phyloP scores from a whole-genome alignment of 1,284 basidiomycete species.

The Heterobasidion occidentale region DNA sequence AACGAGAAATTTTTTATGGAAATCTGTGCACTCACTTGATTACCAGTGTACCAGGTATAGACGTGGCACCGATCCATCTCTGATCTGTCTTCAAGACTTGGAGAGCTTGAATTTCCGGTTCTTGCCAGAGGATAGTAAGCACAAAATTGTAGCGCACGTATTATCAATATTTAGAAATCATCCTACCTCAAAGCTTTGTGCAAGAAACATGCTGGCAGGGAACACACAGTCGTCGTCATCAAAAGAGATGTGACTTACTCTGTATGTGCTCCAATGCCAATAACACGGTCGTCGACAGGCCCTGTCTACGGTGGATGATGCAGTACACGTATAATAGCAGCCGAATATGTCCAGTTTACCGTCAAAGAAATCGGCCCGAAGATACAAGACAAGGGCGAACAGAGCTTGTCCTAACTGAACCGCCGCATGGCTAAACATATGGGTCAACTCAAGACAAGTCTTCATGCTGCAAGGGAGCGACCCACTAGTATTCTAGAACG shows the following conservation, averaged over 20 bases:
- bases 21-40: constrained; percentile 48
- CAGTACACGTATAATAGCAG: constrained; percentile 76
- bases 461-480: constrained; percentile 1
- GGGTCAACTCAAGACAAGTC: neutral
- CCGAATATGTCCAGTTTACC: constrained; percentile 60
- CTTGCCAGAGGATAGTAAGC: constrained; percentile 83
- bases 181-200: constrained; percentile 45
- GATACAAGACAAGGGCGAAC: constrained; percentile 74
- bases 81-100: constrained; percentile 47
- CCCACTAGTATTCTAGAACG: constrained; percentile 60
- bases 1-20: neutral
- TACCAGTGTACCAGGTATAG: constrained; percentile 48
- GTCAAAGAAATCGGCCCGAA: constrained; percentile 72
- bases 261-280: constrained; percentile 78
- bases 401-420: constrained; percentile 65
- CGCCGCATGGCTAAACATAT: constrained; percentile 48
- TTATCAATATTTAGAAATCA: neutral
- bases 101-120: constrained; percentile 46
- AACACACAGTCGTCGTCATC: neutral
- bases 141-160: constrained; percentile 35
- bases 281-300: constrained; percentile 48
- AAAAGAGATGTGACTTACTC: constrained; percentile 36
- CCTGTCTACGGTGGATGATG: constrained; percentile 76
- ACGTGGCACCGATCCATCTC: constrained; percentile 49
- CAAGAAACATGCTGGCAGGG: too few relatives aligned